Conservation (phyloP, 176 grass and related monocot genomes). For the Ensete ventricosum region DNA sequence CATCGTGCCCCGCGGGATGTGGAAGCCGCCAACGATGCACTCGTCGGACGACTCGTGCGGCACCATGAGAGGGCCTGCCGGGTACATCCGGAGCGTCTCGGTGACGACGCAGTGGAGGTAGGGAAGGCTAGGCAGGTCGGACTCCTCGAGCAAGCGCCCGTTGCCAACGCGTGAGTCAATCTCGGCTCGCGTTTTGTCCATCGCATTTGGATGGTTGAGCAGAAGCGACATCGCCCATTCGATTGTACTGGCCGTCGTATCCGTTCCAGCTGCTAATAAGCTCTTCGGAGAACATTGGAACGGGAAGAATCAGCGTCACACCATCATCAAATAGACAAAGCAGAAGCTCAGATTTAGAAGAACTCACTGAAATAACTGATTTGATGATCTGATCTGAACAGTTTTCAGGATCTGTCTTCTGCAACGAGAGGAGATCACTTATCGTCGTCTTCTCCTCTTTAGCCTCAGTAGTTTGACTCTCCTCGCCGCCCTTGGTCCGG, state of each 20-base stretch:
- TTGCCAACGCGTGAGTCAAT: not conserved
- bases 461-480: not conserved
- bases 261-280: not conserved
- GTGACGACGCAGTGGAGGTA: conserved; percentile 2
- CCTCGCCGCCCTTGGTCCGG: not conserved
- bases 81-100: not conserved
- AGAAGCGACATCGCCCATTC: conserved; percentile 18
- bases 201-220: not conserved
- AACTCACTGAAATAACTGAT: not conserved
- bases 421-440: not conserved
- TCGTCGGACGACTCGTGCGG: conserved; percentile 1
- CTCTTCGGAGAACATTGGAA: not conserved
- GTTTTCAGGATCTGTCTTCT: not conserved
- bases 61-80: not conserved
- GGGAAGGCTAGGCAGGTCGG: not conserved
- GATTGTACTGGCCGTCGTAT: not conserved
- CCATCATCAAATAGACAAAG: not conserved
- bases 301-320: not conserved
- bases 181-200: conserved; percentile 1
- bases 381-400: not conserved
- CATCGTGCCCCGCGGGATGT: not conserved
- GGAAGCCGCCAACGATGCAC: not conserved
- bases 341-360: not conserved
- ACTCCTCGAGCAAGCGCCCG: not conserved
- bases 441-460: not conserved